Conservation (phyloP, 441 rosid species). For the Erodium texanum region DNA sequence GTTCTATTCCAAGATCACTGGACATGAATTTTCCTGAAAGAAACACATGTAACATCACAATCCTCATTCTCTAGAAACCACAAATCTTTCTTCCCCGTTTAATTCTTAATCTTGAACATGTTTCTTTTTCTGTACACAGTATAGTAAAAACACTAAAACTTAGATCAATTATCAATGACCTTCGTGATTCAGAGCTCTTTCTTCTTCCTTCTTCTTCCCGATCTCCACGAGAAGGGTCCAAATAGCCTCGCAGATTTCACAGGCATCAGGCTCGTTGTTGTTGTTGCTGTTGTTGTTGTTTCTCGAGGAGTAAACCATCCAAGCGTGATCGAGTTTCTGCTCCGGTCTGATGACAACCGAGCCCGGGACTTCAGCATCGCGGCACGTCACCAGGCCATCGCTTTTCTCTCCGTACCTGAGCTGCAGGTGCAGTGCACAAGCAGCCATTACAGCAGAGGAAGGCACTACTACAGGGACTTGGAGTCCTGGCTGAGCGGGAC, state of each 20-base stretch:
- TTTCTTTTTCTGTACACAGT: no score
- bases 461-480: constrained; percentile 83
- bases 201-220: constrained; percentile 39
- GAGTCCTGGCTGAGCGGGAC: constrained; percentile 29
- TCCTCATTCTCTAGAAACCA: no score
- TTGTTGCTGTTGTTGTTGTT: constrained; percentile 40
- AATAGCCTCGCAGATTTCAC: constrained; percentile 86
- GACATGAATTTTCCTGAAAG: no score
- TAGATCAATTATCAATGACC: no score
- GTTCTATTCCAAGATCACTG: no score
- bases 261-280: constrained; percentile 70
- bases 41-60: no score
- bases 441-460: constrained; percentile 95
- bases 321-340: constrained; percentile 81
- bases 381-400: constrained; percentile 77
- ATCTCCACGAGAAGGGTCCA: constrained; percentile 70
- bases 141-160: no score
- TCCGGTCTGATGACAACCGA: constrained; percentile 69
- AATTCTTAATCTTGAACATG: no score
- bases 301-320: constrained; percentile 87
- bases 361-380: constrained; percentile 94
- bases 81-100: no score
- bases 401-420: constrained; percentile 81
- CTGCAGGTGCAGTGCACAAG: constrained; percentile 81
- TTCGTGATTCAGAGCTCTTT: not conserved